Conservation (phyloP, 306 rosid genomes). For the Lathyrus sativus region DNA sequence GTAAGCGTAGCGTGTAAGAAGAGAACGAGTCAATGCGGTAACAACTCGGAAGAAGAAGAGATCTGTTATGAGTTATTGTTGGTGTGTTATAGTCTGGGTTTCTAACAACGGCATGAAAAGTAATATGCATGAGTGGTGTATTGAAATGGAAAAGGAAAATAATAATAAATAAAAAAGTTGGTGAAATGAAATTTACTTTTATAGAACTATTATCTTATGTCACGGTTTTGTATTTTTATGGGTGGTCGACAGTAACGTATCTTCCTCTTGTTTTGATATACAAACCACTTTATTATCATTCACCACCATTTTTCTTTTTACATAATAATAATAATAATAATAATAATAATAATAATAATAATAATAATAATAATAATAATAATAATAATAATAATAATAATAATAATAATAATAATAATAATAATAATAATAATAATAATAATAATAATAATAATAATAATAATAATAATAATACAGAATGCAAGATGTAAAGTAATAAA, state of each 20-base stretch:
- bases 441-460: not conserved
- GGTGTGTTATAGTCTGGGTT: constrained; percentile 29
- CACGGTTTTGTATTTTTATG: constrained; percentile 36
- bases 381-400: not conserved
- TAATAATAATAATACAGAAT: not conserved
- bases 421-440: not conserved
- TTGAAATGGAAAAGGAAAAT: constrained; percentile 37
- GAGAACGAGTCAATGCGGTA: constrained; percentile 5
- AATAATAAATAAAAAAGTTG: constrained; percentile 33
- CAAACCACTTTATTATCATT: not conserved
- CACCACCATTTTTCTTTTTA: not conserved
- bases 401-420: not conserved
- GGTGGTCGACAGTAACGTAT: constrained; percentile 36
- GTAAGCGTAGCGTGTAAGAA: constrained; percentile 29
- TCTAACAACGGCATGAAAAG: constrained; percentile 29
- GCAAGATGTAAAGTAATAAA: constrained; percentile 35
- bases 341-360: not conserved
- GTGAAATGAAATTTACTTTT: constrained; percentile 35
- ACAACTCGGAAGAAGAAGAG: not conserved
- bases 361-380: no score
- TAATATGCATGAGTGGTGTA: constrained; percentile 17
- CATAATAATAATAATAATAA: not conserved
- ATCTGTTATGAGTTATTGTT: not conserved
- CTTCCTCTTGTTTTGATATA: constrained; percentile 21
- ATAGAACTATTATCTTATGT: not conserved